Conservation (phyloP, 1,139 yeast species). For the Candida glucosophila region DNA sequence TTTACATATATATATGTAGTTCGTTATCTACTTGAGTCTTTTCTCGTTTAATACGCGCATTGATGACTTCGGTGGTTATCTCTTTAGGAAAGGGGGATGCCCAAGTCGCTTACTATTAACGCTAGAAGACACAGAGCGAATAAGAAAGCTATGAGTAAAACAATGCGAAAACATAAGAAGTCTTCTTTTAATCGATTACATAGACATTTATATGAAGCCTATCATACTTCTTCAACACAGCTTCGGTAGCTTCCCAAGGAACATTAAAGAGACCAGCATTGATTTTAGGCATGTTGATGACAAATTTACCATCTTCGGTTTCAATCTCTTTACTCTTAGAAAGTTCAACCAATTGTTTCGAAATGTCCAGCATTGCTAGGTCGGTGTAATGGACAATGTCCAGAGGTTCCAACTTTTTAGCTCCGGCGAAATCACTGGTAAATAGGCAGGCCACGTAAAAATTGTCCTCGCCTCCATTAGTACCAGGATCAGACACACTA, state of each 20-base stretch:
- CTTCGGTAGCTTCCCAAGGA: constrained; percentile 68
- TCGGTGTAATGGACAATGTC: constrained; percentile 43
- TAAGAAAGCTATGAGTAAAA: no score
- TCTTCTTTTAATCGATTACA: constrained; percentile 7
- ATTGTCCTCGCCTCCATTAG: constrained; percentile 13
- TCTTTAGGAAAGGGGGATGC: no score
- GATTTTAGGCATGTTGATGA: constrained; percentile 63
- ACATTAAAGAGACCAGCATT: constrained; percentile 75
- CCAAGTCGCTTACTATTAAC: no score
- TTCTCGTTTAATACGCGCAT: no score
- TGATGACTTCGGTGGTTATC: no score
- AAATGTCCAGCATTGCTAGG: constrained; percentile 38
- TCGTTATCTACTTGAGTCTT: no score
- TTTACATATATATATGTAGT: no score
- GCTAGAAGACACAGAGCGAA: no score
- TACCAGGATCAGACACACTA: constrained; percentile 17
- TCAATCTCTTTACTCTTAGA: constrained; percentile 8
- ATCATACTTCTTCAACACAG: constrained; percentile 23
- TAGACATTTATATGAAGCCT: constrained; percentile 35
- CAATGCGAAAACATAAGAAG: no score
- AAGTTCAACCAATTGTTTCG: constrained; percentile 21
- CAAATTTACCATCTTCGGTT: constrained; percentile 9
- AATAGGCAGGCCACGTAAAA: constrained; percentile 54
- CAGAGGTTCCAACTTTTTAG: constrained; percentile 14
- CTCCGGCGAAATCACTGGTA: constrained; percentile 46